Conservation (phyloP, 306 rosid species). For the Acmispon strigosus region DNA sequence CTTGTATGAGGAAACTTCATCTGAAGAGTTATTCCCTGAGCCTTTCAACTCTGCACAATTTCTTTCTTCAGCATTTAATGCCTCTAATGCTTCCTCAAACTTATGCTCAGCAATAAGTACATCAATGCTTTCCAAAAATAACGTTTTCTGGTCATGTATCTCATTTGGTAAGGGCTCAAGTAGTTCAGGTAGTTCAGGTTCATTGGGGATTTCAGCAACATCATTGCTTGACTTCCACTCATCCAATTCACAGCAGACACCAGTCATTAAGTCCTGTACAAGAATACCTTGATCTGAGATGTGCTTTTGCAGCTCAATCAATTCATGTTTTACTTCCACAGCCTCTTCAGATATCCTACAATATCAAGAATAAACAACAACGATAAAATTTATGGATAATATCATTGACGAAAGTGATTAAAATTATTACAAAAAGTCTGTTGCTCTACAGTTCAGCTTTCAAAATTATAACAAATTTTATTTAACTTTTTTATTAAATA, state of each 20-base stretch:
- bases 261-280: slow-evolving; percentile 92
- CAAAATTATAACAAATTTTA: background rate
- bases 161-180: slow-evolving; percentile 48
- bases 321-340: slow-evolving; percentile 84
- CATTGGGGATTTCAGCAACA: slow-evolving; percentile 34
- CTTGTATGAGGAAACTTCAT: slow-evolving; percentile 50
- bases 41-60: slow-evolving; percentile 52
- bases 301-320: slow-evolving; percentile 85
- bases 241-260: slow-evolving; percentile 85
- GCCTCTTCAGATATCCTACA: slow-evolving; percentile 97
- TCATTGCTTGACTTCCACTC: slow-evolving; percentile 55
- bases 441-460: background rate
- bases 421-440: background rate
- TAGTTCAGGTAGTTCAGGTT: slow-evolving; percentile 39
- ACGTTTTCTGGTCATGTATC: slow-evolving; percentile 34
- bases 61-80: slow-evolving; percentile 79
- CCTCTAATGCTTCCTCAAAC: slow-evolving; percentile 88
- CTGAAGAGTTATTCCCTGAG: slow-evolving; percentile 46
- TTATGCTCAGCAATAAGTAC: slow-evolving; percentile 80
- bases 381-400: background rate
- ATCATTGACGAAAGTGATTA: background rate
- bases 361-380: slow-evolving; percentile 10
- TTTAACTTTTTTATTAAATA: no score
- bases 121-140: slow-evolving; percentile 67
- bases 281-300: slow-evolving; percentile 82